phyloP scores from a whole-genome alignment of 2,329 filamentous ascomycete species.

The Onygenales sp. region DNA sequence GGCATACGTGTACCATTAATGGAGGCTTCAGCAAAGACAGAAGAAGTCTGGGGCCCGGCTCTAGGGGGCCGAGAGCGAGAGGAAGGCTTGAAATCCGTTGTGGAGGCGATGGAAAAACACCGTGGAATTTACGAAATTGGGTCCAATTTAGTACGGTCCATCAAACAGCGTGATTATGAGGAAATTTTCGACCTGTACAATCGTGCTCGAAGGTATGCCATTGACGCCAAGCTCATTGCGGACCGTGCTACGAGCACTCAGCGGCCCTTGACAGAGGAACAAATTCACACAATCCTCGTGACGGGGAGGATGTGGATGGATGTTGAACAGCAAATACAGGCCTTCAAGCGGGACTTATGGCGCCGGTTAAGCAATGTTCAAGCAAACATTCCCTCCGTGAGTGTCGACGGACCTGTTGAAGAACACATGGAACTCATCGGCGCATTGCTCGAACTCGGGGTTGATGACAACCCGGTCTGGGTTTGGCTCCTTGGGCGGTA shows the following conservation, averaged over 20 bases:
- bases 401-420: slow-evolving; percentile 48
- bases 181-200: slow-evolving; percentile 77
- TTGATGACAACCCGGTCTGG: slow-evolving; percentile 94
- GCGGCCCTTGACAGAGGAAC: slow-evolving; percentile 58
- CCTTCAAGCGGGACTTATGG: slow-evolving; percentile 87
- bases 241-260: slow-evolving; percentile 43
- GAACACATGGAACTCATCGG: slow-evolving; percentile 90
- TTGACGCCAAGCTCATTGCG: slow-evolving; percentile 64
- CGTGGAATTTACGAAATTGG: slow-evolving; percentile 75
- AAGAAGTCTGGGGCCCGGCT: slow-evolving; percentile 95
- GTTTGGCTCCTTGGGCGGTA: slow-evolving; percentile 87
- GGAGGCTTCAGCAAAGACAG: slow-evolving; percentile 85
- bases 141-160: slow-evolving; percentile 66
- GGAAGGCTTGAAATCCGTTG: slow-evolving; percentile 69
- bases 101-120: slow-evolving; percentile 67
- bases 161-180: slow-evolving; percentile 87
- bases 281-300: slow-evolving; percentile 78
- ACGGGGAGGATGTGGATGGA: slow-evolving; percentile 94
- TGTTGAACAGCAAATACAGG: slow-evolving; percentile 74
- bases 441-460: slow-evolving; percentile 82
- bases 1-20: slow-evolving; percentile 82
- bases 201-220: slow-evolving; percentile 69
- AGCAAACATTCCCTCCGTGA: slow-evolving; percentile 43
- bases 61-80: slow-evolving; percentile 86
- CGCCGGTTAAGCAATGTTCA: slow-evolving; percentile 64